A percentile compares a stretch with the other conserved stretches of the same genome.
Evolutionary conservation across 2,329 filamentous ascomycete genomes (phyloP).

Genomic region (Fusarium sp.): DNA sequence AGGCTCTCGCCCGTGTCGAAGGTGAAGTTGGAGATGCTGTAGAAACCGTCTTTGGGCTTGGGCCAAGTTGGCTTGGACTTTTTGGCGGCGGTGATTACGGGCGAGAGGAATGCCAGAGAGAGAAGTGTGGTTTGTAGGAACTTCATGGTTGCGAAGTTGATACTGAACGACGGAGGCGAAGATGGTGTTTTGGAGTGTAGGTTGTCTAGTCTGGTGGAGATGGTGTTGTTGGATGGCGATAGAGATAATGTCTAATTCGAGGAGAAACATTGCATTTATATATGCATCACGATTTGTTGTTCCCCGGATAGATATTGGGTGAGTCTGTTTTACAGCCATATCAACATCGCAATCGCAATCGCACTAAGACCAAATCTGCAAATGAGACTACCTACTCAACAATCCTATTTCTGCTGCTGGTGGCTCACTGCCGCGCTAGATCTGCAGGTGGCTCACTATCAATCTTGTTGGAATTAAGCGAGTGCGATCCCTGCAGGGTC

Average conservation of each 20-base stretch:
- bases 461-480: neutral
- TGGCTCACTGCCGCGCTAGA: neutral
- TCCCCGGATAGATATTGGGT: too few species aligned
- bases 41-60: neutral
- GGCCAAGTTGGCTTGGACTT: neutral
- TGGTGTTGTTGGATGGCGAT: neutral
- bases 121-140: neutral
- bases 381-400: too few species aligned
- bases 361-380: neutral
- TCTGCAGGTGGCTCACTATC: neutral
- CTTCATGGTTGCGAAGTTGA: neutral
- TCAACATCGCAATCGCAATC: neutral
- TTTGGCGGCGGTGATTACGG: neutral
- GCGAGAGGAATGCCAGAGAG: fast-evolving
- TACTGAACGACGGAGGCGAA: fast-evolving
- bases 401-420: too few species aligned
- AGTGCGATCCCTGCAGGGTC: neutral
- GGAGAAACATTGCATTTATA: neutral
- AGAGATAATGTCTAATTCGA: neutral
- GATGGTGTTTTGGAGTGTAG: fast-evolving
- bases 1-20: conserved; percentile 20
- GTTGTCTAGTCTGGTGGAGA: neutral
- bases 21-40: conserved; percentile 6
- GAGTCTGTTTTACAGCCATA: too few species aligned
- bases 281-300: neutral